Base-by-base conservation (phyloP, 2,329 filamentous ascomycete species). In the Scedosporium minutisporum region DNA sequence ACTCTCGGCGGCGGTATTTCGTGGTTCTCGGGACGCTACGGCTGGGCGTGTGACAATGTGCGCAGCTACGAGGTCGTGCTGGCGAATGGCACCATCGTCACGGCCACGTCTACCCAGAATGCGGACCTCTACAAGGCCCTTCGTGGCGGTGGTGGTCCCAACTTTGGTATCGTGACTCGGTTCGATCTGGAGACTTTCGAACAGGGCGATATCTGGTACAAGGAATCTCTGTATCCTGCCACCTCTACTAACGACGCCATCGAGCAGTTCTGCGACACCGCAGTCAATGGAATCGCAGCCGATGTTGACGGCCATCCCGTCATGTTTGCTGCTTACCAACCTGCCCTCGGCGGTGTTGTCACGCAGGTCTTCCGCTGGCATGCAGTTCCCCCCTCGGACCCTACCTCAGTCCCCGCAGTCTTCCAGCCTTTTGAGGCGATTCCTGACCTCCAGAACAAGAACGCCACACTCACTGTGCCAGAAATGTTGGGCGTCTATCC, bases 91-190 rank as follows among this genome's bases (percentile, higher is more conserved):
- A 65, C 71, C 14, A 68, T 79, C 18, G 66, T 80, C 1, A 75
- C 71, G 2, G 80, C 78, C 2, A 76, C 72, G 5, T 70, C 69
- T 3, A 69, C 71, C 2, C 66, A 77, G 21, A 75, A 84, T 63
- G 63, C 74, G 0, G 82, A 85, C 62, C 73, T 87, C 1, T 85
- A 81, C 71, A 85, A 82, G 80, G 84, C 82, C 2, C 73, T 85
- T 1, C 74, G 76, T 44, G 82, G 82, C 18, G 80, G 81, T 3
- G 81, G 83, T 1, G 80, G 82, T 2, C 82, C 81, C 41, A 85
- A 79, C 57, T 86, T 82, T 65, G 83, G 78, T n/a, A 74, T 86
- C 3, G 80, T 86, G 4, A 74, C 77, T 9, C 79, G 78, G 9
- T 76, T 85, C 69, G 73, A 77, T 23, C 68, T 80, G 14, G 69